A percentile compares a stretch with the other conserved stretches of the same genome.
Evolutionary conservation across 352 stramenopile species (phyloP).

Genomic region (Chrysophaeum taylorii): DNA sequence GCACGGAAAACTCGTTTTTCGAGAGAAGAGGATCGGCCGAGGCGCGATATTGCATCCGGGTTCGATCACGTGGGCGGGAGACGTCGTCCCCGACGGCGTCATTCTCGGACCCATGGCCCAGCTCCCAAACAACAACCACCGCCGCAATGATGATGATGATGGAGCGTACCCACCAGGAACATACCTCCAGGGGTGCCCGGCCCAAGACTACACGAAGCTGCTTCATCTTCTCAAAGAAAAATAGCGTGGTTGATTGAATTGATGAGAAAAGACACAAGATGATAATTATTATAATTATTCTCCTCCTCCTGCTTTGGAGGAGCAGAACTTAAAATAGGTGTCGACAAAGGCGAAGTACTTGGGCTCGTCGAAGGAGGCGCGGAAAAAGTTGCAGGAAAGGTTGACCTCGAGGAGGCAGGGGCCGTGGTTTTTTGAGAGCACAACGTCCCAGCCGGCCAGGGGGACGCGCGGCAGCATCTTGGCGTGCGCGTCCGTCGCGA

Average conservation of each 20-base stretch:
- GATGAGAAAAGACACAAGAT: too few species aligned
- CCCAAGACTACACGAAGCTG: too few species aligned
- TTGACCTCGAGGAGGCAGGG: conserved; percentile 61
- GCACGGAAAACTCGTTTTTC: not conserved
- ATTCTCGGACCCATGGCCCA: not conserved
- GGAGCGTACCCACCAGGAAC: not conserved
- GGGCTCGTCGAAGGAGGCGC: conserved; percentile 67
- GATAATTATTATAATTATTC: too few species aligned
- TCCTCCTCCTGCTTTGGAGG: too few species aligned
- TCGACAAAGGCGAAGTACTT: conserved; percentile 72
- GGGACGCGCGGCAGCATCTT: conserved; percentile 80
- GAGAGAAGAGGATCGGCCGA: not conserved
- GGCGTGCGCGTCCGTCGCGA: conserved; percentile 67
- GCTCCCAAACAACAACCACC: too few species aligned
- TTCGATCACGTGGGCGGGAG: not conserved
- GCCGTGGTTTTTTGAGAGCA: conserved; percentile 53
- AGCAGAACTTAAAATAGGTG: conserved; percentile 59
- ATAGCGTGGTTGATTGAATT: too few species aligned
- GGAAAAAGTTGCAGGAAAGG: conserved; percentile 88
- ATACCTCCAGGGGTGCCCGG: not conserved
- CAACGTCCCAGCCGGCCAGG: conserved; percentile 79
- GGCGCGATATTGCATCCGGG: not conserved
- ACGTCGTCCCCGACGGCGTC: not conserved
- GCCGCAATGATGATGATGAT: too few species aligned
- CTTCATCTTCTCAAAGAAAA: too few species aligned